Conservation (phyloP, 2,329 filamentous ascomycete genomes). For the Sporothrix euskadiensis region DNA sequence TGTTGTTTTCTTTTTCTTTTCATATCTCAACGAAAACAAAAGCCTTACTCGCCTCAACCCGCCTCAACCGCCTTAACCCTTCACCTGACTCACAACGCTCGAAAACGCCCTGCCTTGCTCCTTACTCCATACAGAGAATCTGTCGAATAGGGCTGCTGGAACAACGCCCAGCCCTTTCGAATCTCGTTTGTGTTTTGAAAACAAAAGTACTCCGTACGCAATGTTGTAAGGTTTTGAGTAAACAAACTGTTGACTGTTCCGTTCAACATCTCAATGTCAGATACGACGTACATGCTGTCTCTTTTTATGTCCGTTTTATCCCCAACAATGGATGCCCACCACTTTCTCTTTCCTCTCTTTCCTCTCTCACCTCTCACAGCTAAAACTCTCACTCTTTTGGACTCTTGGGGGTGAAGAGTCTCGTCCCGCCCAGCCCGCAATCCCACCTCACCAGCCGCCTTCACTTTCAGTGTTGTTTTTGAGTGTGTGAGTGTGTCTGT, state of each 20-base stretch:
- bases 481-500: too few relatives aligned
- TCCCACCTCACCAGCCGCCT: slow-evolving; percentile 6
- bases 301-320: neutral
- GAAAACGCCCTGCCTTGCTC: neutral
- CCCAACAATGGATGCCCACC: neutral
- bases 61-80: neutral
- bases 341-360: neutral
- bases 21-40: neutral
- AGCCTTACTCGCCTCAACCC: neutral
- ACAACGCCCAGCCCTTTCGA: neutral
- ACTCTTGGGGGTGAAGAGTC: neutral
- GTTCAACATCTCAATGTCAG: neutral
- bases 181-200: slow-evolving; percentile 7
- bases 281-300: neutral
- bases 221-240: neutral
- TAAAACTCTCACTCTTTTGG: neutral
- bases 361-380: neutral
- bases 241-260: neutral
- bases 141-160: neutral
- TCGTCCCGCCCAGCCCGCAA: slow-evolving; percentile 8
- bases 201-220: neutral
- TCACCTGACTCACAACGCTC: neutral
- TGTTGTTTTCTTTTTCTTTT: neutral
- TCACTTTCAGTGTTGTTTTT: neutral
- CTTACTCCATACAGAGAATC: neutral